These are phyloP conservation scores for Solanum raphanifolium DNA, from an alignment of 257 asterid species.

Conservation along the genomic window DNA sequence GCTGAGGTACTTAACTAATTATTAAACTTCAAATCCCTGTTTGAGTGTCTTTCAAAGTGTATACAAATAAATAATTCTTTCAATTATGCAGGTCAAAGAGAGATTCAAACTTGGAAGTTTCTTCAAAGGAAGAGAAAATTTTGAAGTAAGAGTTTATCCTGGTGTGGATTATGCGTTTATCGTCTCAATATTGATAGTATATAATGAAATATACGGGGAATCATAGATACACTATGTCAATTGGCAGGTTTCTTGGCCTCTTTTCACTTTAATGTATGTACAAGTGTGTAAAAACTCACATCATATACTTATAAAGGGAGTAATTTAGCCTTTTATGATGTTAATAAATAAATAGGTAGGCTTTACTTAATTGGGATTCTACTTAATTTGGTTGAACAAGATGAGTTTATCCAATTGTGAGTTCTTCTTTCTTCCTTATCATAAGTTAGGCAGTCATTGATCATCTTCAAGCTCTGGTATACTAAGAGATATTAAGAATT, in stretches of 20 bases:
- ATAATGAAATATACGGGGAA: constrained; percentile 21
- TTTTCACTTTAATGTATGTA: not conserved
- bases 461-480: not conserved
- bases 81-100: constrained; percentile 27
- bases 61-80: not conserved
- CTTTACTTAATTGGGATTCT: not conserved
- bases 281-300: not conserved
- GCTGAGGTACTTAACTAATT: constrained; percentile 25
- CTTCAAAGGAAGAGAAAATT: constrained; percentile 17
- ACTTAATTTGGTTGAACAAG: not conserved
- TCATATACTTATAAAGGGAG: not conserved
- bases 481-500: not conserved
- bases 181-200: constrained; percentile 27
- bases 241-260: not conserved
- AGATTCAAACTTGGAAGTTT: constrained; percentile 22
- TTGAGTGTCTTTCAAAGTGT: not conserved
- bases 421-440: not conserved
- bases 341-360: not conserved
- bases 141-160: constrained; percentile 45
- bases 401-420: not conserved
- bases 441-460: not conserved
- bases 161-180: constrained; percentile 35
- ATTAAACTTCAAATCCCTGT: not conserved
- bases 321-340: not conserved
- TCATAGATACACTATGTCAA: not conserved